Base-by-base conservation (phyloP, 768 basidiomycete species). In the Hortiboletus flavorubellus region DNA sequence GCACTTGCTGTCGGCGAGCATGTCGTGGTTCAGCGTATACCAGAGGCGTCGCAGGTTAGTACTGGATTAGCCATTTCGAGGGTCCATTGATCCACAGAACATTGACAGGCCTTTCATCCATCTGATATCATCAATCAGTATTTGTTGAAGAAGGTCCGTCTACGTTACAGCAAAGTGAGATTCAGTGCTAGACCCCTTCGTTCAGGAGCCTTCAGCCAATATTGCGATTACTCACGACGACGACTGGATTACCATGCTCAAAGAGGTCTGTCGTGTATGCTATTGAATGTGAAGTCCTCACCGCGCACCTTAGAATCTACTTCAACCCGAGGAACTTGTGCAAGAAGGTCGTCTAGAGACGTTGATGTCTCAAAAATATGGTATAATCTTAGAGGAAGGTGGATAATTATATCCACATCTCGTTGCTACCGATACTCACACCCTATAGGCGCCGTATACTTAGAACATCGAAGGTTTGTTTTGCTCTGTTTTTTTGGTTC, bases 41-140 rank as follows among this genome's bases (percentile, higher is more conserved):
- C 57, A 15, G 53, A 33, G 7, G 10, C n/a, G 9, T 37, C 33
- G 5, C 47, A 54, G 23, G 56, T 59, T 8, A 15, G 59, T 37
- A 4, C 10, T 11, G 5, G 14, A 12, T 26, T 5, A 8, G 8
- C 11, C 5, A 4, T 26, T 2, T 18, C 1, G 11, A 31, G 8
- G 14, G 16, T 46, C 14, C 15, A 31, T 31, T 9, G 3, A 39
- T 38, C 16, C 9, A 4, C 10, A 49, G 14, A 21, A 8, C 3
- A 18, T 18, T 46, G 30, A 8, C 35, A 54, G 53, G 14, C 44
- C 0, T 60, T 60, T 37, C 61, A 62, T 46, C 59, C 61, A 4
- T 61, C 60, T 4, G 58, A 55, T n/a, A 35, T 39, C 8, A 61
- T 61, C 44, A 59, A 55, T 21, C 43, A 26, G 35, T 51, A 46